Conservation (phyloP, 306 rosid genomes). For the apple (Malus domestica) region ASM211411v1 NC_041789.1:23423001-23423500, state of each 20-base stretch:
- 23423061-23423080: not conserved
- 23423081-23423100: not conserved
- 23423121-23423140: not conserved
- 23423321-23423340: conserved; percentile 77
- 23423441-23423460: conserved; percentile 68
- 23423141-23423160: not conserved
- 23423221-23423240: conserved; percentile 55
- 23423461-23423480: conserved; percentile 74
- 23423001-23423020: too few relatives aligned
- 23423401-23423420: conserved; percentile 64
- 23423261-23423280: conserved; percentile 31
- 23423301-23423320: conserved; percentile 57
- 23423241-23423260: conserved; percentile 55
- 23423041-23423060: not conserved
- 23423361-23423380: conserved; percentile 60
- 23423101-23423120: not conserved
- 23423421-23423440: conserved; percentile 64
- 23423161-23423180: not conserved
- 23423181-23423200: not conserved
- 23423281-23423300: conserved; percentile 48
- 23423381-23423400: conserved; percentile 54
- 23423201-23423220: conserved; percentile 11
- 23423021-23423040: not conserved
- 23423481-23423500: conserved; percentile 72
- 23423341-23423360: conserved; percentile 71